Conservation (phyloP, 164 flowering plant species). For the Piper longum region DNA sequence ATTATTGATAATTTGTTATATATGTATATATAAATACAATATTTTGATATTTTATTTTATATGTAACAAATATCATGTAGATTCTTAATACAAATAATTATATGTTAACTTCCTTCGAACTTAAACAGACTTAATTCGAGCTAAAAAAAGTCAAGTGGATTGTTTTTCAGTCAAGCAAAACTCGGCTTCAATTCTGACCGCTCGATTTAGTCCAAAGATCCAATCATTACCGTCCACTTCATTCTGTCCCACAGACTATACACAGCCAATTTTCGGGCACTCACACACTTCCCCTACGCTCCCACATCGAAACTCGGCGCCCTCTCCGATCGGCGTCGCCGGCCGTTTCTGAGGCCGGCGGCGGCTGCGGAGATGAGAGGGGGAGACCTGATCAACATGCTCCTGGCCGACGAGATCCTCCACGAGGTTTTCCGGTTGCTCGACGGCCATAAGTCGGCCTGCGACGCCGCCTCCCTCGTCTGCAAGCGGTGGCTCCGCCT, state of each 20-base stretch:
- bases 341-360: neutral
- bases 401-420: slow-evolving; percentile 67
- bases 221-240: neutral
- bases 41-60: too few relatives aligned
- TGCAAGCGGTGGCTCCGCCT: slow-evolving; percentile 75
- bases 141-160: too few relatives aligned
- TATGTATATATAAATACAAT: too few relatives aligned
- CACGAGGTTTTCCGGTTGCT: slow-evolving; percentile 52
- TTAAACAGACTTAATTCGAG: too few relatives aligned
- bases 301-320: neutral
- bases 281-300: neutral
- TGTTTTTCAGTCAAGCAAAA: too few relatives aligned
- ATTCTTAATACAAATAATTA: too few relatives aligned
- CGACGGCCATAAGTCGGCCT: slow-evolving; percentile 35
- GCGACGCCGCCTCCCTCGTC: slow-evolving; percentile 77
- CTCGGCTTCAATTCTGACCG: too few relatives aligned
- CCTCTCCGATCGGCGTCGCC: neutral
- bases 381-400: slow-evolving; percentile 49
- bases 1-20: too few relatives aligned
- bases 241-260: too few relatives aligned
- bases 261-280: neutral
- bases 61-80: too few relatives aligned
- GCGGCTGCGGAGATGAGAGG: slow-evolving; percentile 28
- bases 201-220: neutral
- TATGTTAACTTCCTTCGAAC: too few relatives aligned